Percentiles rank a stretch among this genome's conserved stretches.
Conservation (phyloP, 1,284 basidiomycete species). For the Wolfiporia cocos region DNA sequence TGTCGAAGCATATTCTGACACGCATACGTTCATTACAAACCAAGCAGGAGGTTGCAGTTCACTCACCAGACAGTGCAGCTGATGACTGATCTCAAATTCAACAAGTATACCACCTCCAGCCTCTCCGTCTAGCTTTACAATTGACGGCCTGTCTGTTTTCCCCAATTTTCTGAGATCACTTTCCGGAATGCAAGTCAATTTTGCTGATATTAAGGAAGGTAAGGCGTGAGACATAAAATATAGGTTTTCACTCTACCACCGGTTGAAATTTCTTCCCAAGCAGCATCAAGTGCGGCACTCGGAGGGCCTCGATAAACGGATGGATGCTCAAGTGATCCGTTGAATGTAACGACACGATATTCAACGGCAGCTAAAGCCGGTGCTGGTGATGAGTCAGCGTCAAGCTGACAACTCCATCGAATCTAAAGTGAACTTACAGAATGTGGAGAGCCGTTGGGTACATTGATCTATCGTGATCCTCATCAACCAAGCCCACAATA, state of each 20-base stretch:
- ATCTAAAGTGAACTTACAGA: neutral
- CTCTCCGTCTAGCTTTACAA: neutral
- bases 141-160: neutral
- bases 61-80: neutral
- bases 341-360: conserved; percentile 1
- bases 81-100: neutral
- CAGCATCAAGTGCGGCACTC: neutral
- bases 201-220: neutral
- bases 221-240: neutral
- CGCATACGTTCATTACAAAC: neutral
- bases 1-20: neutral
- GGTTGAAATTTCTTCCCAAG: neutral
- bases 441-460: neutral
- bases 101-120: neutral
- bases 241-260: neutral
- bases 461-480: neutral
- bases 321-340: neutral
- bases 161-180: neutral
- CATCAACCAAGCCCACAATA: neutral
- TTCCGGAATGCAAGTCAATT: neutral
- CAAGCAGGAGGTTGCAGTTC: neutral
- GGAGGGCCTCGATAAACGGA: conserved; percentile 2
- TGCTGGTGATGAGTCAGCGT: neutral
- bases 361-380: conserved; percentile 2
- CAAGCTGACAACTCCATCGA: neutral